phyloP scores from a whole-genome alignment of 1,139 yeast species.

The Candida tetrigidarum region DNA sequence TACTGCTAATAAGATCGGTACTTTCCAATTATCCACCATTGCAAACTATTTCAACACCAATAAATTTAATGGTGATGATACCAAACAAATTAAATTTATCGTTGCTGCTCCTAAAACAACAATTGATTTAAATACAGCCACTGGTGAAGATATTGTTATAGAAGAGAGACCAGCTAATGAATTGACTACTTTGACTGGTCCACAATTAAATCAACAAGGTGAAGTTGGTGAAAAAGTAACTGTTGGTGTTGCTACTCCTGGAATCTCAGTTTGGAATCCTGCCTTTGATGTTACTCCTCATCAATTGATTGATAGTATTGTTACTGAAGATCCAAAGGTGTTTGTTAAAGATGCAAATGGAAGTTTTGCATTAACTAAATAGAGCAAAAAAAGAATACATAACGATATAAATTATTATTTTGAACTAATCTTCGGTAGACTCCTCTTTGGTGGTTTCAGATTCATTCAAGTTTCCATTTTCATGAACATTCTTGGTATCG shows the following conservation, averaged over 20 bases:
- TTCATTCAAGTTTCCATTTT: not conserved
- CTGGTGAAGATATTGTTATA: conserved; percentile 77
- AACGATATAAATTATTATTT: conserved; percentile 23
- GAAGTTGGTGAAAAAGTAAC: conserved; percentile 47
- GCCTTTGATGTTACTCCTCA: conserved; percentile 94
- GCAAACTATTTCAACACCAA: conserved; percentile 46
- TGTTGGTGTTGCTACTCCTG: conserved; percentile 87
- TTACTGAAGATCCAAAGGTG: conserved; percentile 73
- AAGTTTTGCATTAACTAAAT: conserved; percentile 39
- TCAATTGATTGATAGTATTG: conserved; percentile 79
- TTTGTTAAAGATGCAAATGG: conserved; percentile 50
- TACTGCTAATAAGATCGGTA: conserved; percentile 97
- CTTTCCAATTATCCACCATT: conserved; percentile 82
- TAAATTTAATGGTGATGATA: conserved; percentile 20
- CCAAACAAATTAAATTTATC: conserved; percentile 68
- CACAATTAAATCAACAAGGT: conserved; percentile 32
- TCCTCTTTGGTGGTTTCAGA: conserved; percentile 8
- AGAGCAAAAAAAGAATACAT: conserved; percentile 22
- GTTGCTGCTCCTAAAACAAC: conserved; percentile 97
- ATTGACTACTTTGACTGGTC: conserved; percentile 78
- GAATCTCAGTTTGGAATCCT: conserved; percentile 92
- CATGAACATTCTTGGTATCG: not conserved
- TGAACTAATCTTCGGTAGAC: conserved; percentile 10
- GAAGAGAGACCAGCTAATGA: conserved; percentile 89
- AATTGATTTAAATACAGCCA: conserved; percentile 65